phyloP scores from a whole-genome alignment of 2,329 filamentous ascomycete species.

The Alternaria longipes region DNA sequence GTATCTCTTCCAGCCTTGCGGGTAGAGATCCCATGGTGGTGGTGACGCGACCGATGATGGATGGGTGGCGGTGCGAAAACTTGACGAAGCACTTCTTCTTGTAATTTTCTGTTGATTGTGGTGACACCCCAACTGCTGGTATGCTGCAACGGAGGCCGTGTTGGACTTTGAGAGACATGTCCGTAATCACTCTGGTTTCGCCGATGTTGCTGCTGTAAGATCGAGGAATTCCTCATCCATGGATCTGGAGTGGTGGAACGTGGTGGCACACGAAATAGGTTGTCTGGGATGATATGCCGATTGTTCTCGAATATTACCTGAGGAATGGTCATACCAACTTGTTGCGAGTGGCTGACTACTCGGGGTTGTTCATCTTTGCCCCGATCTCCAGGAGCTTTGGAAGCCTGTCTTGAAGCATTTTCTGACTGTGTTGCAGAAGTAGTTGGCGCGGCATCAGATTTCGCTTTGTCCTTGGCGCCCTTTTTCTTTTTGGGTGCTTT shows the following conservation, averaged over 20 bases:
- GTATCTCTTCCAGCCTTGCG: slow-evolving; percentile 43
- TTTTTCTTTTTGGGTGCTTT: slow-evolving; percentile 74
- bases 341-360: slow-evolving; percentile 78
- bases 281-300: slow-evolving; percentile 87
- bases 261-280: slow-evolving; percentile 73
- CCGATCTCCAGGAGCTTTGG: slow-evolving; percentile 18
- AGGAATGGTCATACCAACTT: slow-evolving; percentile 73
- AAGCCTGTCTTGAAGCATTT: slow-evolving; percentile 26
- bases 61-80: slow-evolving; percentile 88
- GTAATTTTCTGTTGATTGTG: slow-evolving; percentile 84
- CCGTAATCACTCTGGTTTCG: slow-evolving; percentile 49
- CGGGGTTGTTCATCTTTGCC: slow-evolving; percentile 45
- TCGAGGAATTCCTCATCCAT: slow-evolving; percentile 41
- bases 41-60: slow-evolving; percentile 78
- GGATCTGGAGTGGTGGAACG: slow-evolving; percentile 51
- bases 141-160: slow-evolving; percentile 57
- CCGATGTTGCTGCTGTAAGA: slow-evolving; percentile 46
- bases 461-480: slow-evolving; percentile 49
- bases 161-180: slow-evolving; percentile 31
- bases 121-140: slow-evolving; percentile 83
- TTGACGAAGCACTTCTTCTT: slow-evolving; percentile 91
- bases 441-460: slow-evolving; percentile 28
- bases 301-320: slow-evolving; percentile 96
- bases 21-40: slow-evolving; percentile 69
- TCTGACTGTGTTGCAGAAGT: slow-evolving; percentile 30